These are phyloP conservation scores for Fusarium xyrophilum DNA, from an alignment of 2,329 filamentous ascomycete species.

Conservation along the genomic window DNA sequence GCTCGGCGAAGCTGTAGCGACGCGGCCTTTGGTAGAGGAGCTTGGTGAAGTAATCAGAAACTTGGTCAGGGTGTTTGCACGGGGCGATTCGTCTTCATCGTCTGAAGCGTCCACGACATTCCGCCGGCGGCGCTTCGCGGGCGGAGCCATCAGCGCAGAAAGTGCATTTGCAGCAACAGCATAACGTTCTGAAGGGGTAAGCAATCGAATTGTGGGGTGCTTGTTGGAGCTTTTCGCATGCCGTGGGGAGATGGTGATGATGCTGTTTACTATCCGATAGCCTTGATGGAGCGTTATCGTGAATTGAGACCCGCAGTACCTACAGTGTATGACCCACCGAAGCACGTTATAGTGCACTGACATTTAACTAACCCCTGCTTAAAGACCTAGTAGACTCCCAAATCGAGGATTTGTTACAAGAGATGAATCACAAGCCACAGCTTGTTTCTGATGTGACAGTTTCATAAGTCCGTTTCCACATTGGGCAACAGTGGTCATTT, in stretches of 20 bases:
- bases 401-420: not conserved
- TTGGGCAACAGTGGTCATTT: not conserved
- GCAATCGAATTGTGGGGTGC: constrained; percentile 1
- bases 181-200: constrained; percentile 33
- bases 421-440: not conserved
- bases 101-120: constrained; percentile 60
- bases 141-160: constrained; percentile 60
- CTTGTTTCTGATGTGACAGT: not conserved
- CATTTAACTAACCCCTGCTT: not conserved
- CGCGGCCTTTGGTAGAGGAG: constrained; percentile 45
- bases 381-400: not conserved
- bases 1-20: constrained; percentile 51
- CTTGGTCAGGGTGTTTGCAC: constrained; percentile 58
- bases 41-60: constrained; percentile 62
- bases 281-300: constrained; percentile 29
- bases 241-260: constrained; percentile 17
- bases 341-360: not conserved
- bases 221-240: not conserved
- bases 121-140: constrained; percentile 65
- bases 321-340: not conserved
- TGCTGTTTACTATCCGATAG: constrained; percentile 28
- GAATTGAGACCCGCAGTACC: constrained; percentile 25
- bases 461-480: not conserved
- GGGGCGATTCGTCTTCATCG: constrained; percentile 56
- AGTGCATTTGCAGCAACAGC: constrained; percentile 39